Evolutionary conservation across 164 flowering plant species (phyloP), one percentile per base, ranked within the genome.

Genomic region (Tinospora cordifolia): DNA sequence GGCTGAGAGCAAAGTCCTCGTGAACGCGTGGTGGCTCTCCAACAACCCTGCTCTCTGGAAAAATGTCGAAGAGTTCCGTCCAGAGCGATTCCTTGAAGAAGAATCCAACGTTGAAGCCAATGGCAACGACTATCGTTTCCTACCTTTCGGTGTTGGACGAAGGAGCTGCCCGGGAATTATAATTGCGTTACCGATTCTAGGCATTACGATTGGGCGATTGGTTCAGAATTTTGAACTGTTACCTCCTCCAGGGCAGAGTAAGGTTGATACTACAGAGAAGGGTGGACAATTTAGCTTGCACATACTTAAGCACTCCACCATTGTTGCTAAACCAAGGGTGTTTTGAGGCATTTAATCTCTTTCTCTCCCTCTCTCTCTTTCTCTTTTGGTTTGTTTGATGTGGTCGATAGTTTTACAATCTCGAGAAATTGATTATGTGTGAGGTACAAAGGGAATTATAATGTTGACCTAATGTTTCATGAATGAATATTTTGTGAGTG

Each of bases 111-210:
- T 92, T 0, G 94, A 92, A 75, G 90, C 93, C 74, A 92, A 77
- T 25, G 98, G 98, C 4, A 92, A 90, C 47, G 98, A 92, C 75
- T 92, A 84, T 83, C 70, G 90, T 49, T 92, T 82, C 82, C 84
- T 90, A 17, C 98, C 98, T 0, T 92, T 92, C 54, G 96, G 98
- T 0, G 96, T 81, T 3, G 98, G 98, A 0, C 75, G 98, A 68
- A 82, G 97, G 76, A 90, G 94, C 74, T 92, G 98, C 81, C 98
- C 96, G 3, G 98, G 98, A 21, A 92, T 92, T 69, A 90, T 92
- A 12, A 83, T 90, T 21, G 98, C 98, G 0, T 62, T 92, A 78
- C 98, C 98, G 0, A 88, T 92, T 22, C 81, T 92, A 0, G 98
- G 96, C 1, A 87, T 92, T 73, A 90, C 98, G 0, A 3, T 92